Evolutionary conservation across 768 basidiomycete genomes (phyloP).

Genomic region (Hygrophorus pudorinus): DNA sequence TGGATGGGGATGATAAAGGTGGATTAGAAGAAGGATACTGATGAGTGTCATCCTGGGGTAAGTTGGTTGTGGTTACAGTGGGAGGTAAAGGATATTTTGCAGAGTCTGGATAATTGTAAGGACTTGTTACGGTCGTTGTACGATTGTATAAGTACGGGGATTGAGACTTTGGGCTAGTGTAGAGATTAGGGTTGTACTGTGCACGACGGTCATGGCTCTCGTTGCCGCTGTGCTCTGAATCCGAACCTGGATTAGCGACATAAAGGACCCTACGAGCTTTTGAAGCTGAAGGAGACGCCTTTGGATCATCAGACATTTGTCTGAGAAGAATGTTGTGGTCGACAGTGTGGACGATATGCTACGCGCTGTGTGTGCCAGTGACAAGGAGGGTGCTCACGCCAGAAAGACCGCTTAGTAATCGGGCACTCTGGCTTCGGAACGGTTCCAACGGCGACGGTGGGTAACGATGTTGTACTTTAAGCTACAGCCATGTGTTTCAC

Average conservation of each 20-base stretch:
- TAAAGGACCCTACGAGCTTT: conserved; percentile 36
- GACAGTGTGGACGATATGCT: neutral
- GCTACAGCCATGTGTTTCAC: too few species aligned
- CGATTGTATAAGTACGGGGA: neutral
- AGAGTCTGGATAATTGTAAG: neutral
- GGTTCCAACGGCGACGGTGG: neutral
- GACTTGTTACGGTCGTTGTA: neutral
- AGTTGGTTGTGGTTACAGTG: conserved; percentile 24
- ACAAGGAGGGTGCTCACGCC: too few species aligned
- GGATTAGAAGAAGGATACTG: conserved; percentile 37
- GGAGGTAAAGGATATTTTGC: conserved; percentile 2
- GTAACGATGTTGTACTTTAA: too few species aligned
- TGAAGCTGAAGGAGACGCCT: conserved; percentile 16
- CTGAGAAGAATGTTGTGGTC: neutral
- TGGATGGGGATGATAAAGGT: conserved; percentile 61
- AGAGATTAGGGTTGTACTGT: conserved; percentile 7
- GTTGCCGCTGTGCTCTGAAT: conserved; percentile 23
- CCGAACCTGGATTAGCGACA: conserved; percentile 54
- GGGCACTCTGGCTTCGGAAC: too few species aligned
- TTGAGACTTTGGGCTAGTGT: conserved; percentile 4
- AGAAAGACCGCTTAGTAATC: too few species aligned
- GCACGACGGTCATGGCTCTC: conserved; percentile 13
- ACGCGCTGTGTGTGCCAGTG: too few species aligned
- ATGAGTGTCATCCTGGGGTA: conserved; percentile 20
- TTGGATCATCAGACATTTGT: conserved; percentile 53